Evolutionary conservation across 257 asterid species (phyloP).

Genomic region (Nicotiana knightiana): DNA sequence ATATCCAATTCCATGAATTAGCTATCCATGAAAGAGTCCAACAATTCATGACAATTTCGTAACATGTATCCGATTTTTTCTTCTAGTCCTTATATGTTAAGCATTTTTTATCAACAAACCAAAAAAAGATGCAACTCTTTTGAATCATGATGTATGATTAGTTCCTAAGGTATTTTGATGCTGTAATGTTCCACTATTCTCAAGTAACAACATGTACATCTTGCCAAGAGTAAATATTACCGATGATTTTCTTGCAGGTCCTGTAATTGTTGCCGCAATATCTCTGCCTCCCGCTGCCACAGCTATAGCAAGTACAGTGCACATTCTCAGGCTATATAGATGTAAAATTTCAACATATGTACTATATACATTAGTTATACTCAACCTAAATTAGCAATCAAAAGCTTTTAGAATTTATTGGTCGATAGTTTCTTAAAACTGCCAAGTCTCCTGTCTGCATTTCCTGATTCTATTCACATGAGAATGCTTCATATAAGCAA

Average conservation of each 20-base stretch:
- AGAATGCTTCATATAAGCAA: neutral
- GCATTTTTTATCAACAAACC: neutral
- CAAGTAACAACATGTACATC: neutral
- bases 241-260: conserved; percentile 66
- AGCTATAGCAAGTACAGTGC: conserved; percentile 37
- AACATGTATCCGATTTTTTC: neutral
- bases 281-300: conserved; percentile 86
- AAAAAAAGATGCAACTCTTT: neutral
- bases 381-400: no score
- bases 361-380: neutral
- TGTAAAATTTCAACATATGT: conserved; percentile 1
- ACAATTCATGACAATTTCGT: neutral
- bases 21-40: neutral
- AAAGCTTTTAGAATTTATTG: no score
- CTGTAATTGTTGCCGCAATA: conserved; percentile 56
- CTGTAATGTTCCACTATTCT: neutral
- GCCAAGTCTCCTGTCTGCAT: no score
- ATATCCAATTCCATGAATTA: neutral
- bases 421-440: no score
- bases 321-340: neutral
- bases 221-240: conserved; percentile 26
- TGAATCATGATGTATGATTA: neutral
- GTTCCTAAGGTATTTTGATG: neutral
- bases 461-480: no score
- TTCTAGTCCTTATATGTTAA: neutral